phyloP scores from a whole-genome alignment of 2,329 filamentous ascomycete species.

The Penicillium sp. region DNA sequence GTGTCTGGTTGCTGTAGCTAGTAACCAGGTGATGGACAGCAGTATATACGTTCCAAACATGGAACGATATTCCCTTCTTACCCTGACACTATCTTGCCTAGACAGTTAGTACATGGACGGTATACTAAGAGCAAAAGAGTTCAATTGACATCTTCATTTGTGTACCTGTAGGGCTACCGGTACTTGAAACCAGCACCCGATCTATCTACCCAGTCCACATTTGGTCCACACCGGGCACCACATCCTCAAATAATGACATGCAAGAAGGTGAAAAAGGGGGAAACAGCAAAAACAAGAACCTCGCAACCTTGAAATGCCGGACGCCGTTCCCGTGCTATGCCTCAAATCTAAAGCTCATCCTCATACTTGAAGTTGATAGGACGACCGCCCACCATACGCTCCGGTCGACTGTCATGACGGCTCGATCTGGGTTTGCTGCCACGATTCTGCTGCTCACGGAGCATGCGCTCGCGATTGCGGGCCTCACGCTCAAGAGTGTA shows the following conservation, averaged over 20 bases:
- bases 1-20: too few species aligned
- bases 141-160: neutral
- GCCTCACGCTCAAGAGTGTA: slow-evolving; percentile 70
- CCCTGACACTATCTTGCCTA: too few species aligned
- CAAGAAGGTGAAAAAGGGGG: neutral
- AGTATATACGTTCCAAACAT: too few species aligned
- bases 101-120: too few species aligned
- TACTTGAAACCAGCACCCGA: slow-evolving; percentile 1
- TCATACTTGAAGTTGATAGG: slow-evolving; percentile 49
- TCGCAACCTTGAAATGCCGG: neutral
- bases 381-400: slow-evolving; percentile 33
- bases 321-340: slow-evolving; percentile 9
- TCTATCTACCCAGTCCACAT: slow-evolving; percentile 8
- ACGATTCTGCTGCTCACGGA: slow-evolving; percentile 62
- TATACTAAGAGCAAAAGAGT: too few species aligned
- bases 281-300: neutral
- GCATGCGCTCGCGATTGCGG: slow-evolving; percentile 57
- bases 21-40: too few species aligned
- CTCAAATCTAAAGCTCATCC: slow-evolving; percentile 34
- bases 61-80: too few species aligned
- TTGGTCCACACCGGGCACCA: neutral
- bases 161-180: neutral
- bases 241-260: slow-evolving; percentile 8
- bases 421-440: slow-evolving; percentile 34
- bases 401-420: slow-evolving; percentile 34